Percentiles rank a stretch among this genome's conserved stretches.
Evolutionary conservation across 352 stramenopile genomes (phyloP).

Genomic region (Globisporangium viniferum): DNA sequence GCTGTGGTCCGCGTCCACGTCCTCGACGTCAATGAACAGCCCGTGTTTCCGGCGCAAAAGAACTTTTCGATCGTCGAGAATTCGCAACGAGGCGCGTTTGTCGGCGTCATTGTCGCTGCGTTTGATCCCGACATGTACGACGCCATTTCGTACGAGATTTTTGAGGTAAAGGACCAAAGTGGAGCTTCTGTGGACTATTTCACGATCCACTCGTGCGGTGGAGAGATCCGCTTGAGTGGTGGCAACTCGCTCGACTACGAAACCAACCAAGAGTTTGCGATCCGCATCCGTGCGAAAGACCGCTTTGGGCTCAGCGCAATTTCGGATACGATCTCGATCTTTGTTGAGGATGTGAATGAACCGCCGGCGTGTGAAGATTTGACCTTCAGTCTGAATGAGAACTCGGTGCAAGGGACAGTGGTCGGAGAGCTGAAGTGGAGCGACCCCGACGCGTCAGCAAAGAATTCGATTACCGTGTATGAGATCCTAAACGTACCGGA

Average conservation of each 20-base stretch:
- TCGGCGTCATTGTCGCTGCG: constrained; percentile 30
- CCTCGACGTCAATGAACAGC: constrained; percentile 49
- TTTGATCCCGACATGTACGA: constrained; percentile 54
- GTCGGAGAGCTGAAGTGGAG: constrained; percentile 36
- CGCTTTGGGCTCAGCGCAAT: constrained; percentile 30
- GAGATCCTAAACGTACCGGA: constrained; percentile 27
- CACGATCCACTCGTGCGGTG: constrained; percentile 51
- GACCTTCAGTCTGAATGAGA: constrained; percentile 23
- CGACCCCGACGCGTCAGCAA: constrained; percentile 30
- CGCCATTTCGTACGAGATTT: constrained; percentile 36
- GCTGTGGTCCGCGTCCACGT: constrained; percentile 33
- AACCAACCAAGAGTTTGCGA: constrained; percentile 20
- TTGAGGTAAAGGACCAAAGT: constrained; percentile 19
- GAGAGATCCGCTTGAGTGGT: constrained; percentile 37
- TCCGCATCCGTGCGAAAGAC: constrained; percentile 45
- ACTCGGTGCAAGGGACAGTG: constrained; percentile 15
- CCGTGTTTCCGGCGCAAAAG: constrained; percentile 28
- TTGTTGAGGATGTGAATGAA: constrained; percentile 34
- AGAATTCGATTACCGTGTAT: constrained; percentile 48
- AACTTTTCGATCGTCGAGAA: constrained; percentile 39
- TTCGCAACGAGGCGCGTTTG: constrained; percentile 23
- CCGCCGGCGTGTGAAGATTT: constrained; percentile 17
- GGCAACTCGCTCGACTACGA: constrained; percentile 39
- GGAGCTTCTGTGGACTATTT: constrained; percentile 45
- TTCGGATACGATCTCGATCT: constrained; percentile 16